These are phyloP conservation scores for Eucalyptus cloeziana DNA, from an alignment of 345 rosid species.

Conservation along the genomic window DNA sequence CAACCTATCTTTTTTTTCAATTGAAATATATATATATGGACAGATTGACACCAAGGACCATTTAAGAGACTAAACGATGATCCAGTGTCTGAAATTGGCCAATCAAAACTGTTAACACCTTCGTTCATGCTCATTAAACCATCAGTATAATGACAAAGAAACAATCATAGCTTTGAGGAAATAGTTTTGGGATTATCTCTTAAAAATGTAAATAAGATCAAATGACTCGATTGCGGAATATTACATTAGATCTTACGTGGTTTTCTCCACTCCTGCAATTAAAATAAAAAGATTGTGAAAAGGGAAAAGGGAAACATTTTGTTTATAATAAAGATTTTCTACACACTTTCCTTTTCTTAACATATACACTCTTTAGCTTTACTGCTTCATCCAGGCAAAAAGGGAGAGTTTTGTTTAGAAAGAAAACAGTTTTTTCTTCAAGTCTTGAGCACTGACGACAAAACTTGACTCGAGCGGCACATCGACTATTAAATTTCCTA, in stretches of 20 bases:
- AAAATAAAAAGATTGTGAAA: not conserved
- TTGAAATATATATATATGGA: not conserved
- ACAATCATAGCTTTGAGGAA: not conserved
- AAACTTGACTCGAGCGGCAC: not conserved
- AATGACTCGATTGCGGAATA: not conserved
- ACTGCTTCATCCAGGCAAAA: not conserved
- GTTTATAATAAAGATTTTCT: not conserved
- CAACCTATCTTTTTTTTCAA: not conserved
- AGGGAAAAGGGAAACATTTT: no score
- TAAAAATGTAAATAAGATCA: not conserved
- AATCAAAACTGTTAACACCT: not conserved
- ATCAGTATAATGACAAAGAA: not conserved
- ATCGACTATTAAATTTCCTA: no score
- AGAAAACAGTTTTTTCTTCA: not conserved
- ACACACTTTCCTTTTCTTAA: not conserved
- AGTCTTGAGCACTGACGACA: no score
- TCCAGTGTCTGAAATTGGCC: no score
- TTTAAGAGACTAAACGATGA: no score
- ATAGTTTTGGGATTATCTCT: not conserved
- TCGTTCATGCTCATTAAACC: not conserved
- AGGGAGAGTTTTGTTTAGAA: not conserved
- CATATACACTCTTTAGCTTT: not conserved
- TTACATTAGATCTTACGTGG: not conserved
- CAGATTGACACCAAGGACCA: no score
- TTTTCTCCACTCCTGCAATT: no score